Base-by-base conservation (phyloP, 306 rosid species). In the Vachellia pachyceras region DNA sequence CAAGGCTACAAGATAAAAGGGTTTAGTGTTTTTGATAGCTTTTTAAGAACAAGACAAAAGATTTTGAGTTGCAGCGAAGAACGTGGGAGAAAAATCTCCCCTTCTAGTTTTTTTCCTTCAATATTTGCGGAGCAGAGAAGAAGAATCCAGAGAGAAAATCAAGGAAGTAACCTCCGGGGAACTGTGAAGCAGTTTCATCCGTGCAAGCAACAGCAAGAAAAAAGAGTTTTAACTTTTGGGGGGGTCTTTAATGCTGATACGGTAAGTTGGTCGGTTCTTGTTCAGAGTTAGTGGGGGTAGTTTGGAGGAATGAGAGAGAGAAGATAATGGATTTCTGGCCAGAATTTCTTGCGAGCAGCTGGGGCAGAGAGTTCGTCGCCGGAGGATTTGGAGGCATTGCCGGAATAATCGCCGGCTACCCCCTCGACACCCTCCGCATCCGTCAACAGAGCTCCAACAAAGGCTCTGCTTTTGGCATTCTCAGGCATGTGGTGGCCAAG, bases 331-430 rank as follows among this genome's bases (percentile, higher is more conserved):
- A 92, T 88, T 91, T 92, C 72, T 92, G 90, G 98, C 95, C 91
- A 75, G 94, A 89, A 39, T 90, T 90, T 87, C 87, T 93, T 52
- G 99, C 97, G 42, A 85, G 45, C 75, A 90, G 87, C 83, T 90
- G 95, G 87, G 97, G 97, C 0, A 91, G 73, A 85, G 99, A 95
- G 47, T 95, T 95, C 87, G 94, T 95, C 22, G 99, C 97, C 0
- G 97, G 97, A 20, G 98, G 99, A 0, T 82, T 87, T 75, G 97
- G 99, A 57, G 99, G 99, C 60, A 79, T 86, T 50, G 99, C 99
- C 36, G 98, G 98, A 57, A 45, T 95, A 6, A 12, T 95, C 47
- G 87, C 97, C 7, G 98, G 99, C 49, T 90, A 91, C 69, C 99
- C 97, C 1, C 88, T 95, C 9, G 98, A 95, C 75, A 95, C 99